phyloP scores from a whole-genome alignment of 495 filamentous ascomycete genomes.

The Penicillium malachiteum region DNA sequence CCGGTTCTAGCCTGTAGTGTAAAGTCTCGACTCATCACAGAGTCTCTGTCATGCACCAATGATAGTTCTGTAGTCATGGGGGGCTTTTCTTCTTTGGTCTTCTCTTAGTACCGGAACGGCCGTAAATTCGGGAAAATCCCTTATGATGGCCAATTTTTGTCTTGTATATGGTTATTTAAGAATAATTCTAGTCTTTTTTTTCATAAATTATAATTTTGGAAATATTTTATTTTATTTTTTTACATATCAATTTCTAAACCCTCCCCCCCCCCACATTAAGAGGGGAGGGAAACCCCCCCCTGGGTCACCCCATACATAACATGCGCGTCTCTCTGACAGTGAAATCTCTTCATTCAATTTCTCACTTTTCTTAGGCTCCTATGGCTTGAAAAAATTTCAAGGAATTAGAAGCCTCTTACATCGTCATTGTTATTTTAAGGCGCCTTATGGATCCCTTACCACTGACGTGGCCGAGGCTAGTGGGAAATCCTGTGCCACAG shows the following conservation, averaged over 20 bases:
- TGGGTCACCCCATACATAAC: constrained; percentile 16
- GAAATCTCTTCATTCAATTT: constrained; percentile 3
- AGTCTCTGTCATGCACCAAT: constrained; percentile 28
- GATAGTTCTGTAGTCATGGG: constrained; percentile 12
- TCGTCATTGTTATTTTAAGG: no score
- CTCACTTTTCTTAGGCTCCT: constrained; percentile 6
- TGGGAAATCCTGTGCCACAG: constrained; percentile 28
- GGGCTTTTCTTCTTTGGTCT: no score
- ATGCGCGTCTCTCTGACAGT: neutral
- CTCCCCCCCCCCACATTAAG: constrained; percentile 4
- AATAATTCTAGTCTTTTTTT: neutral
- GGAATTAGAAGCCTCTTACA: no score
- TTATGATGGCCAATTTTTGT: constrained; percentile 25
- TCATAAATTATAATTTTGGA: neutral
- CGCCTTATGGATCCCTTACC: constrained; percentile 13
- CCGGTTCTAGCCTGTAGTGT: constrained; percentile 16
- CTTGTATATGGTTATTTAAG: constrained; percentile 17
- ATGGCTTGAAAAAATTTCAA: neutral
- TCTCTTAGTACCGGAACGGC: constrained; percentile 22
- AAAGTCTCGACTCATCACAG: constrained; percentile 25
- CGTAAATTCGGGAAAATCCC: constrained; percentile 29
- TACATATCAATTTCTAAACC: constrained; percentile 8
- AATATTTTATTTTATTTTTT: constrained; percentile 4
- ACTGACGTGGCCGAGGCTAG: constrained; percentile 31
- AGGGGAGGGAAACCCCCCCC: neutral